These are phyloP conservation scores for Nitzschia putrida DNA, from an alignment of 108 stramenopile genomes.

Conservation along the genomic window DNA sequence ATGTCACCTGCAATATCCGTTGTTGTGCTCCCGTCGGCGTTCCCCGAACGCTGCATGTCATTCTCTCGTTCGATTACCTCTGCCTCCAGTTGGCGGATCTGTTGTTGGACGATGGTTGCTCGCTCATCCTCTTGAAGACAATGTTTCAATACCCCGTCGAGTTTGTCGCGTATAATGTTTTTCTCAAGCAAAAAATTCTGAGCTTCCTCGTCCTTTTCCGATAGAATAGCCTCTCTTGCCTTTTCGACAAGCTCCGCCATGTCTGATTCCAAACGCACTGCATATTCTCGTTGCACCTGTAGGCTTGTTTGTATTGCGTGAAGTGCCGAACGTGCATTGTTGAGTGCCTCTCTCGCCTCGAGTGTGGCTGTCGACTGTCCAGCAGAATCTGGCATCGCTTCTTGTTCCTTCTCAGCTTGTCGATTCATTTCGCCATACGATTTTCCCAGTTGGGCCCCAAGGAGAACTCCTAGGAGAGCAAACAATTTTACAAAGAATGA, in stretches of 20 bases:
- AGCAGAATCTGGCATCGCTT: constrained; percentile 78
- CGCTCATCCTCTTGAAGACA: constrained; percentile 70
- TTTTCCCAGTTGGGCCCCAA: constrained; percentile 78
- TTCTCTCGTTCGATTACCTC: constrained; percentile 73
- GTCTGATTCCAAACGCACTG: constrained; percentile 58
- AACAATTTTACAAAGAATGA: not conserved
- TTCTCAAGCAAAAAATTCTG: constrained; percentile 60
- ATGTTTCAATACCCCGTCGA: constrained; percentile 55
- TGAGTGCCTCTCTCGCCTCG: constrained; percentile 34
- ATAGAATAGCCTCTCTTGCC: constrained; percentile 61
- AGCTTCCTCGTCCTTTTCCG: constrained; percentile 67
- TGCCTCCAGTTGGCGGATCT: constrained; percentile 67
- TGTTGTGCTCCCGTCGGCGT: constrained; percentile 41
- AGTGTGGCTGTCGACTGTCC: constrained; percentile 50
- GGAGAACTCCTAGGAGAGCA: constrained; percentile 44
- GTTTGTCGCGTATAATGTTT: constrained; percentile 58
- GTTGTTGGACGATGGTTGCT: constrained; percentile 61
- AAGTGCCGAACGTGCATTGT: constrained; percentile 66
- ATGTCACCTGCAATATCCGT: too few species aligned
- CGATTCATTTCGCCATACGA: constrained; percentile 55
- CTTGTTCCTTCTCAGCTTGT: constrained; percentile 73
- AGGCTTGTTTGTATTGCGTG: constrained; percentile 63
- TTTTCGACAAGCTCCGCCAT: constrained; percentile 59
- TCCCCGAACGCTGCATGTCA: constrained; percentile 63
- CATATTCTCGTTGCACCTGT: constrained; percentile 66